Conservation (phyloP, 2,329 filamentous ascomycete species). For the Fusarium clavum region DNA sequence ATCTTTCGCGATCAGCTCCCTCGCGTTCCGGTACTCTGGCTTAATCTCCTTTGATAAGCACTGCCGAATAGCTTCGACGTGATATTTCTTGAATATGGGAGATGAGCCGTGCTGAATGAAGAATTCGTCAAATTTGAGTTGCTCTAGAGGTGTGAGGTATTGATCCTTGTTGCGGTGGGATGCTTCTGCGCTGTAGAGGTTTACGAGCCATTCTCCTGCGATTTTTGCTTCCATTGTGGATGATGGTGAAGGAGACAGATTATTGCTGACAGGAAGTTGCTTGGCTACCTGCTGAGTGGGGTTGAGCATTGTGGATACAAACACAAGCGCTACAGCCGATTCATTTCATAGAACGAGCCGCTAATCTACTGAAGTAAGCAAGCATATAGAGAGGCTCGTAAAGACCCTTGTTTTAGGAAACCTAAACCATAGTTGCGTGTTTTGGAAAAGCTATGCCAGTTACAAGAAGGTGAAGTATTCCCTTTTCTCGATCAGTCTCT, state of each 20-base stretch:
- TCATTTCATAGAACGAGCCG: too few species aligned
- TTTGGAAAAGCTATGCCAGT: too few species aligned
- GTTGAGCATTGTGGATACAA: slow-evolving; percentile 2
- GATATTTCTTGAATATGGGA: not conserved
- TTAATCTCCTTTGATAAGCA: not conserved
- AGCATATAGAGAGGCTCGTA: too few species aligned
- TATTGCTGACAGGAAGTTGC: not conserved
- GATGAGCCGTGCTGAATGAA: not conserved
- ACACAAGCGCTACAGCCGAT: not conserved
- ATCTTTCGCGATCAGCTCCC: slow-evolving; percentile 4
- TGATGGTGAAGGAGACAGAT: not conserved
- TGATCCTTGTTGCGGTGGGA: not conserved
- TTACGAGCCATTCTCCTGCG: slow-evolving; percentile 20
- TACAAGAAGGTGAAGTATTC: too few species aligned
- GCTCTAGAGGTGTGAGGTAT: slow-evolving; percentile 5
- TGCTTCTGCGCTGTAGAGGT: not conserved
- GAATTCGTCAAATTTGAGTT: slow-evolving; percentile 23
- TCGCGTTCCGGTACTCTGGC: slow-evolving; percentile 5
- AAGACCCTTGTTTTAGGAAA: too few species aligned
- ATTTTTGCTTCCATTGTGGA: not conserved
- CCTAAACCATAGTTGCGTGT: too few species aligned
- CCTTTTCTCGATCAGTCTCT: too few species aligned
- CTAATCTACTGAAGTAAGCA: too few species aligned
- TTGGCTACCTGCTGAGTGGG: not conserved
- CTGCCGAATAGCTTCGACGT: slow-evolving; percentile 4